Percentiles rank a stretch among this genome's conserved stretches.
Conservation (phyloP, 495 filamentous ascomycete species). For the Annulohypoxylon maeteangense region DNA sequence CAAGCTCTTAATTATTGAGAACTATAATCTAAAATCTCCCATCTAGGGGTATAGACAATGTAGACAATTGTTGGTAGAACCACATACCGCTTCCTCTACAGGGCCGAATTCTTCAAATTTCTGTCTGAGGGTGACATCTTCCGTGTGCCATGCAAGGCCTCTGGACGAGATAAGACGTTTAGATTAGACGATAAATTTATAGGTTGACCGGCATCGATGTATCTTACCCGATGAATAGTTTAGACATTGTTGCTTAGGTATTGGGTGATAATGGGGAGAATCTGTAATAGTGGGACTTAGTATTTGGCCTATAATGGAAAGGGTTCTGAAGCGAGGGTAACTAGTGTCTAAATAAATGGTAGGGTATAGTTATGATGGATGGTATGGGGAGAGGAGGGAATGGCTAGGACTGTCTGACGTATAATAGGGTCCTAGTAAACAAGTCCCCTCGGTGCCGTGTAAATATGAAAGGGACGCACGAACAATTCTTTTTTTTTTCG, state of each 20-base stretch:
- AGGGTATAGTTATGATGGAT: background rate
- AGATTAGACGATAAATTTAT: constrained; percentile 28
- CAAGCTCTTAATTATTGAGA: background rate
- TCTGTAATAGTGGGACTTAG: constrained; percentile 22
- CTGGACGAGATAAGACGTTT: constrained; percentile 58
- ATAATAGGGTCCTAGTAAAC: constrained; percentile 27
- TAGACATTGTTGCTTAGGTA: constrained; percentile 71
- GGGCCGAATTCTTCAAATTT: constrained; percentile 91
- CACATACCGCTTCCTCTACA: constrained; percentile 92
- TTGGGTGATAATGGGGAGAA: background rate
- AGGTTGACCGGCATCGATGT: constrained; percentile 7
- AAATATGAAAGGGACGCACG: constrained; percentile 12
- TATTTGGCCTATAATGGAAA: background rate
- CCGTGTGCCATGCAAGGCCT: constrained; percentile 98
- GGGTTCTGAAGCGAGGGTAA: background rate
- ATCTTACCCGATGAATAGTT: constrained; percentile 89
- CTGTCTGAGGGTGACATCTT: constrained; percentile 78
- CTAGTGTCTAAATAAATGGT: background rate
- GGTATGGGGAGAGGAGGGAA: background rate
- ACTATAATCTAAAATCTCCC: background rate
- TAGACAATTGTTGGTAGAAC: background rate
- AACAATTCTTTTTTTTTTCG: constrained; percentile 17
- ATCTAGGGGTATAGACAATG: background rate
- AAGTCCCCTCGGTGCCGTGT: background rate
- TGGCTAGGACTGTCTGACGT: background rate